Evolutionary conservation across 371 early-diverging fungal genomes (phyloP), one percentile per base, ranked within the genome.

Genomic region (Encephalitozoon hellem): DNA sequence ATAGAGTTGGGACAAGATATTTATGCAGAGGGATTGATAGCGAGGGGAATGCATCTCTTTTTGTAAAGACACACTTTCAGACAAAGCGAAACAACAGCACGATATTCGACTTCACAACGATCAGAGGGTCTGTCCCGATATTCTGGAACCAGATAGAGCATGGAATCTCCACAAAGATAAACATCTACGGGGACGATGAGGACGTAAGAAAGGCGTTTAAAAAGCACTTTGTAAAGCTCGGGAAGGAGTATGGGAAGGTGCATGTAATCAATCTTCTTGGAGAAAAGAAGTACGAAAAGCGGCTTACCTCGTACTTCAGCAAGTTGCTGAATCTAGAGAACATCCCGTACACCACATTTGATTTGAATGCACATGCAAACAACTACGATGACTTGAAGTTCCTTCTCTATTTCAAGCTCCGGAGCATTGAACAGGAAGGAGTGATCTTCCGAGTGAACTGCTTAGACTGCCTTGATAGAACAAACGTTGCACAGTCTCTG

Each of bases 231-330:
- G 84, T 89, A 64, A 90, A 91, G 23, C 83, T 94, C 0, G 75
- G 89, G 21, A 81, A 86, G 1, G 87, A 89, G 15, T 96, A 94
- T 78, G 86, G 87, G 4, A 81, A 88, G 0, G 87, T 93, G 0
- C 88, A 89, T 78, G 88, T 90, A 18, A 82, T 95, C 47, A 94
- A 93, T 78, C 84, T 97, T 38, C 81, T 97, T 11, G 86, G 89
- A 11, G 86, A 87, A 74, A 87, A 88, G 67, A 89, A 69, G 52
- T 30, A 73, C 42, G 82, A 82, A 51, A 52, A 63, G 28, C 69
- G 54, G 18, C 74, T 82, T 6, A 76, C 49, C 34, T 9, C 51
- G 34, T 25, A 25, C 38, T 82, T 77, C 45, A 59, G 4, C 21
- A 65, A 69, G n/a, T 12, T 76, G n/a, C 38, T 80, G 1, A 21